Evolutionary conservation across 495 filamentous ascomycete genomes (phyloP).

Genomic region (Trypethelium eluteriae): DNA sequence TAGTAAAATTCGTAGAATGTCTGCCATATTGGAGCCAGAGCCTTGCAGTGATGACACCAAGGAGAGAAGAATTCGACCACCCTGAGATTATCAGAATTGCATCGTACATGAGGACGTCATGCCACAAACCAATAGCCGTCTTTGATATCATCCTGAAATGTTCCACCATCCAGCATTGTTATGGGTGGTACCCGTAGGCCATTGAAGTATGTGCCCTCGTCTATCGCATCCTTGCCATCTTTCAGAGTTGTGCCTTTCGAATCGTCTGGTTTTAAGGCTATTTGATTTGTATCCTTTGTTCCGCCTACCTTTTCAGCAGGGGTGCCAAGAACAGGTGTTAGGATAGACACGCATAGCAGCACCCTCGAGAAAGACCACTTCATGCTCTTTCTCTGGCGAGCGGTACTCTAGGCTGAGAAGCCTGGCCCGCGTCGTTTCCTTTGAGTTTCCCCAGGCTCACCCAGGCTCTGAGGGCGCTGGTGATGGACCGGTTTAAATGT

Average conservation of each 20-base stretch:
- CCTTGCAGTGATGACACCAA: conserved; percentile 70
- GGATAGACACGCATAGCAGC: not conserved
- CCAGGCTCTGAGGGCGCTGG: not conserved
- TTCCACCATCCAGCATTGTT: conserved; percentile 51
- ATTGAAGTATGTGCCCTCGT: conserved; percentile 63
- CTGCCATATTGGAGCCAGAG: conserved; percentile 78
- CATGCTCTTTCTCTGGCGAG: not conserved
- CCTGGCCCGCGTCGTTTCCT: not conserved
- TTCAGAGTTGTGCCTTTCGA: not conserved
- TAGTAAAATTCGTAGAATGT: conserved; percentile 95
- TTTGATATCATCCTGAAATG: conserved; percentile 50
- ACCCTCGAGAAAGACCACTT: conserved; percentile 5
- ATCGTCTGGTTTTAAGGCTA: not conserved
- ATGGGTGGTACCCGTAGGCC: conserved; percentile 68
- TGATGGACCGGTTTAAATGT: not conserved
- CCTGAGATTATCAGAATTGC: conserved; percentile 35
- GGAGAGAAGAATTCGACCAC: conserved; percentile 73
- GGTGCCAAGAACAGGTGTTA: not conserved
- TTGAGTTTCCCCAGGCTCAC: not conserved
- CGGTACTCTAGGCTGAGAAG: not conserved
- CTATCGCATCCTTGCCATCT: not conserved
- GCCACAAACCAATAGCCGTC: conserved; percentile 55
- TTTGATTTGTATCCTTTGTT: not conserved
- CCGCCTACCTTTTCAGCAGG: not conserved
- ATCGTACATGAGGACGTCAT: not conserved